A percentile compares a stretch with the other conserved stretches of the same genome.
Evolutionary conservation across 2,329 filamentous ascomycete species (phyloP).

Genomic region (Capronia epimyces): DNA sequence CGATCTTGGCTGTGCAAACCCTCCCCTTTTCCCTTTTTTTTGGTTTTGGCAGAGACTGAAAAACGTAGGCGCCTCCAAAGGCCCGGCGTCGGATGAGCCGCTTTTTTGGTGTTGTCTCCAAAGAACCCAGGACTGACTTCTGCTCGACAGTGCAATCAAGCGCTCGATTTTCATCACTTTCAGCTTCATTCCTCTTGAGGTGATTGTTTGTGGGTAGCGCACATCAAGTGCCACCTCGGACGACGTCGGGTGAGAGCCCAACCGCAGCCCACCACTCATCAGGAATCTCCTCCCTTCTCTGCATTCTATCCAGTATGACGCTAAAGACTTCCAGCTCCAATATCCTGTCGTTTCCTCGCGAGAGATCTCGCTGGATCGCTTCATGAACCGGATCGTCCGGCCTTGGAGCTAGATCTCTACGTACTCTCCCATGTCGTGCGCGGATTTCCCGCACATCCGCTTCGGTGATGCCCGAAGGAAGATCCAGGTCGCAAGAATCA

Average conservation of each 20-base stretch:
- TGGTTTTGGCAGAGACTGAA: too few species aligned
- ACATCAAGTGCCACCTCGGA: conserved; percentile 14
- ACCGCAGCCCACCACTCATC: conserved; percentile 76
- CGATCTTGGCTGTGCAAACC: too few species aligned
- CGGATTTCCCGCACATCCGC: conserved; percentile 28
- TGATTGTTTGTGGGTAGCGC: background rate
- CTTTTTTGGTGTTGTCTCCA: too few species aligned
- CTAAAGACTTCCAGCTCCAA: conserved; percentile 60
- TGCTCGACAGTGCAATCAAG: too few species aligned
- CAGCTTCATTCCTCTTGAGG: too few species aligned
- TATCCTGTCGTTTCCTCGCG: conserved; percentile 8
- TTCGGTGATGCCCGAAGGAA: conserved; percentile 28
- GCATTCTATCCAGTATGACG: conserved; percentile 64
- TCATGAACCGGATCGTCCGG: background rate
- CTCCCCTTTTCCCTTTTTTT: too few species aligned
- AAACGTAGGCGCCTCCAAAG: too few species aligned
- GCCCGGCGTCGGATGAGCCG: too few species aligned
- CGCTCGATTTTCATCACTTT: too few species aligned
- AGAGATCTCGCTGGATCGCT: conserved; percentile 3
- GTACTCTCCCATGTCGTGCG: conserved; percentile 21
- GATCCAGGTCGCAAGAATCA: conserved; percentile 26
- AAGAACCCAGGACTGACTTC: too few species aligned
- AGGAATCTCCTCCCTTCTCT: conserved; percentile 67
- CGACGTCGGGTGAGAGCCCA: conserved; percentile 48
- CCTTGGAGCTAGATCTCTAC: background rate